phyloP scores from a whole-genome alignment of 805 yeast genomes.

The Lipomyces mesembrius region DNA sequence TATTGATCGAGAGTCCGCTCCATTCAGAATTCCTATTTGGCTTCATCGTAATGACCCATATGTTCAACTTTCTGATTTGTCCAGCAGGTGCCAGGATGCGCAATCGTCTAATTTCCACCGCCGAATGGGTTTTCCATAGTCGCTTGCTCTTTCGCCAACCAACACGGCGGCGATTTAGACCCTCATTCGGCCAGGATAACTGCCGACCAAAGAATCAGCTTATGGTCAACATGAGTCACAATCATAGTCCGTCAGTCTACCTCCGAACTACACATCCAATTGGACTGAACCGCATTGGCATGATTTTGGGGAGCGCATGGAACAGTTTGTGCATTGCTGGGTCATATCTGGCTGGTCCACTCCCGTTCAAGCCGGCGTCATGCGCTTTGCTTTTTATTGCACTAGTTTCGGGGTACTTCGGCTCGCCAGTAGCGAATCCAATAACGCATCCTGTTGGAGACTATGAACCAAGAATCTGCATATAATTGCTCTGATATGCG shows the following conservation, averaged over 20 bases:
- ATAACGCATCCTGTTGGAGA: not conserved
- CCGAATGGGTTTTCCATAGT: not conserved
- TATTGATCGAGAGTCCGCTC: not conserved
- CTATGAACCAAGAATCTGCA: not conserved
- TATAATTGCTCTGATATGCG: not conserved
- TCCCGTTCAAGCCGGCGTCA: not conserved
- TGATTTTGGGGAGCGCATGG: not conserved
- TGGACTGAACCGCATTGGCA: not conserved
- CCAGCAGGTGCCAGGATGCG: constrained; percentile 1
- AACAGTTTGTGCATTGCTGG: not conserved
- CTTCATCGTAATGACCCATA: not conserved
- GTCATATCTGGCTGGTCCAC: not conserved
- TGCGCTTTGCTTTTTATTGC: not conserved
- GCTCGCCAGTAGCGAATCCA: not conserved
- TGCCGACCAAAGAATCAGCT: not conserved
- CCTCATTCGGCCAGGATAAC: not conserved
- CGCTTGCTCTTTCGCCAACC: not conserved
- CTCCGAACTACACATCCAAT: not conserved
- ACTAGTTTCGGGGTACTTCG: not conserved
- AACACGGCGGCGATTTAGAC: not conserved
- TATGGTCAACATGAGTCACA: not conserved
- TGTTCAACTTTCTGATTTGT: not conserved
- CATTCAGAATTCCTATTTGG: not conserved
- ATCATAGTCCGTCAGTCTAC: not conserved
- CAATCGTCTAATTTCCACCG: not conserved